Evolutionary conservation across 2,329 filamentous ascomycete genomes (phyloP), one percentile per base, ranked within the genome.

Genomic region (Mollisia scopiformis): DNA sequence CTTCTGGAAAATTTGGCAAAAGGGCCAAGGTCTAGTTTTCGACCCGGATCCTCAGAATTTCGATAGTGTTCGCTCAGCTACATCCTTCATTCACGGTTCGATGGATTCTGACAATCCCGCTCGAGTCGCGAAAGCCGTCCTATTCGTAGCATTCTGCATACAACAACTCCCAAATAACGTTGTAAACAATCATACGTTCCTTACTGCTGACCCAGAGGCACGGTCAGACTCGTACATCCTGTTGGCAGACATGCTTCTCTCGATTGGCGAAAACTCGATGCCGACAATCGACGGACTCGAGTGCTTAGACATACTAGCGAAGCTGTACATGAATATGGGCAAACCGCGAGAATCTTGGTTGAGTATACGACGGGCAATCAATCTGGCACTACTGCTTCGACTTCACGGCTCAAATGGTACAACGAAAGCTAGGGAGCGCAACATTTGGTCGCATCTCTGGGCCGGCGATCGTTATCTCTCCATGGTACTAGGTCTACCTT

Each of bases 311-410:
- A 69, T 87, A 13, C 75, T 80, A 41, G 75, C 78, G 13, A 85
- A 84, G 66, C 78, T 82, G 62, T 81, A 83, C 62, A 73, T 83
- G 55, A 82, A 84, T 59, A 79, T 83, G 62, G 84, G 84, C 2
- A 79, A 81, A 43, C 83, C 84, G 11, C 79, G 82, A 35, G 77
- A 80, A 63, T 79, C 81, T 1, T 87, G 84, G 84, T 73, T 84
- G 5, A 71, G 77, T 8, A 76, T 77, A 41, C 78, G 84, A 13
- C 77, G 79, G 41, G 84, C 78, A 3, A 73, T 86, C 39, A 80
- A 80, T 66, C 79, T 81, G 60, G 78, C 79, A 6, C 77, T 85
- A 61, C 72, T 86, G 1, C 78, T 84, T 1, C 81, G 83, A 63
- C 75, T 78, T 31, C 77, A 82, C 11, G 43, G 16, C 43, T 47